Base-by-base conservation (phyloP, 225 moss, liverwort and hornwort species). In the Sphagnum tenellum region DNA sequence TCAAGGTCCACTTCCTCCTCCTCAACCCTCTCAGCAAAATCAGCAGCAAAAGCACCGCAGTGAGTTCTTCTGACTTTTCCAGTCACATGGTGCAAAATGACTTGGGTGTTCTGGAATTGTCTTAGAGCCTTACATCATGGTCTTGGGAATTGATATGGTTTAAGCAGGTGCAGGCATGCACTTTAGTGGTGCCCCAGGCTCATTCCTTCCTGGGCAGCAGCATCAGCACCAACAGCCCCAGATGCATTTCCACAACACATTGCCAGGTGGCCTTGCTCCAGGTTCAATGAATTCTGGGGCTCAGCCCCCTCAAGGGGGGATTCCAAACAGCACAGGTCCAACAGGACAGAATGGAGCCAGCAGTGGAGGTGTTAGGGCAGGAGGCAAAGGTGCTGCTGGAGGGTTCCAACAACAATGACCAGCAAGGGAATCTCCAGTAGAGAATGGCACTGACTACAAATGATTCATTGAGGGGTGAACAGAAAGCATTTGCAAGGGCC, bases 41-140 rank as follows among this genome's bases (percentile, higher is more conserved):
- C 89, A 84, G 68, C 84, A 88, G 63, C 89, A 83, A 78, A 91
- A 77, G 78, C 85, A 87, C 66, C 81, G 89, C 54, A 76, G 83
- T 72, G 49, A 64, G 74, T 74, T 52, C 44, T 56, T 44, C 45
- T 62, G 52, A 48, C 46, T 8, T 47, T 53, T 7, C 13, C 29
- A 45, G 10, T 50, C 5, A 5, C 6, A 54, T 6, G 55, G 9
- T 47, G n/a, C 14, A 29, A 56, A 6, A 45, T 45, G 46, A 9
- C 4, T 67, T 11, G 12, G 12, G 1, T 46, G 4, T 44, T 64
- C 45, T 7, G 45, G 61, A 12, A 63, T 8, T 11, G 62, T 46
- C 10, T 63, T 13, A 8, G 12, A 63, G 45, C n/a, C 12, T 63
- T 46, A 3, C 7, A 49, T 12, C 4, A 47, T 12, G 4, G 13